Base-by-base conservation (phyloP, 2,329 filamentous ascomycete species). In the Rhynchosporium graminicola region DNA sequence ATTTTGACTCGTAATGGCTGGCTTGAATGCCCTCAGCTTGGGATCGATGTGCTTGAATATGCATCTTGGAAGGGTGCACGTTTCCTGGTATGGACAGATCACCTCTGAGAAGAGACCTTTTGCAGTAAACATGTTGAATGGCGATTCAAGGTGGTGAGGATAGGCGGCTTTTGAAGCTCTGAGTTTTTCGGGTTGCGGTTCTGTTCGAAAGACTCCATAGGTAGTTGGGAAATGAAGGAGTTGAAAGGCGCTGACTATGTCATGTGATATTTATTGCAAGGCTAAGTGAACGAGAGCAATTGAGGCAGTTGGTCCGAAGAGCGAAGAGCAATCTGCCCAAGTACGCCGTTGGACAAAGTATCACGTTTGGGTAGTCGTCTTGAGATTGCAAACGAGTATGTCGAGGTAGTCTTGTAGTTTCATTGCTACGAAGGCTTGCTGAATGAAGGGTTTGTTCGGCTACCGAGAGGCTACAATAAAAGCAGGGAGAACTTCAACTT, bases 41-140 rank as follows among this genome's bases (percentile, higher is more conserved):
- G 20, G 28, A 57, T 63, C 57, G 28, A 66, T 38, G 64, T 74
- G 74, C 20, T 60, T 63, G 63, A 75, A 75, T 36, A 75, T 73
- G 52, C 74, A 75, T 57, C 62, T 66, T 57, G 73, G 73, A 3
- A 75, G 69, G 5, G 68, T 55, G 61, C 74, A 75, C 40, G 65
- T 68, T 20, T 72, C 66, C 54, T 67, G 62, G 56, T 72, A 66
- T 42, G 74, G 74, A 60, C 74, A 75, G 15, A 59, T 42, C 20
- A 72, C 64, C 45, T 67, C 61, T 8, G 73, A 72, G 43, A 75
- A 75, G 12, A 74, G 61, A 4, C 68, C 69, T 57, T 71, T 74
- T 10, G 73, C 63, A 12, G 68, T 68, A 63, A 75, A 75, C 74
- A 75, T 75, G 48, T 3, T 50, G 48, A 28, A 51, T n/a, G n/a